Conservation (phyloP, 2,329 filamentous ascomycete species). For the Penicillium sp. region DNA sequence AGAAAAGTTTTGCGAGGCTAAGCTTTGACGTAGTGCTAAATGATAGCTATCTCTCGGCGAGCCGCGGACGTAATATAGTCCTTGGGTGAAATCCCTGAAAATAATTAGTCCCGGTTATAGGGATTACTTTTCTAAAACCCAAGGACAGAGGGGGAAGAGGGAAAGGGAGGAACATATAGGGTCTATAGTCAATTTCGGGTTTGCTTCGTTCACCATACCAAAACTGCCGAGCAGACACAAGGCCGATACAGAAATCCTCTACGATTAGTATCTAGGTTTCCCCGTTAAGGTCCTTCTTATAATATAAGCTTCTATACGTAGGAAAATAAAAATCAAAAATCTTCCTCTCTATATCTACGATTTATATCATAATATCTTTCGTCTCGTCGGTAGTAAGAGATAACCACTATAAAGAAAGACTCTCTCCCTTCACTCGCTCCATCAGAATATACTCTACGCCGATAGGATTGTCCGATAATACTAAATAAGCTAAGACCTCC, state of each 20-base stretch:
- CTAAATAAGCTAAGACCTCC: conserved; percentile 38
- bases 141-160: background rate
- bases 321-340: conserved; percentile 31
- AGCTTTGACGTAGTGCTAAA: conserved; percentile 25
- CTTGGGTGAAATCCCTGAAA: conserved; percentile 20
- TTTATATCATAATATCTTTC: conserved; percentile 28
- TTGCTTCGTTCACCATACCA: conserved; percentile 30
- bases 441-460: conserved; percentile 48
- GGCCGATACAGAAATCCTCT: conserved; percentile 30
- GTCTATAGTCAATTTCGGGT: conserved; percentile 27
- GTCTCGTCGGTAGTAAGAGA: conserved; percentile 27
- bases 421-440: conserved; percentile 39
- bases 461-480: conserved; percentile 37
- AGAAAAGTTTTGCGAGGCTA: conserved; percentile 30
- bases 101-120: conserved; percentile 10
- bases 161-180: conserved; percentile 20
- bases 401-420: conserved; percentile 29
- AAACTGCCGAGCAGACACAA: conserved; percentile 30
- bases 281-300: conserved; percentile 21
- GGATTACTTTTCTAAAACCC: background rate
- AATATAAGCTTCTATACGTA: conserved; percentile 31
- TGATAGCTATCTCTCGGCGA: conserved; percentile 26
- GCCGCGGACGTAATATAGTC: conserved; percentile 29
- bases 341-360: conserved; percentile 27
- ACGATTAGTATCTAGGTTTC: conserved; percentile 19